Conservation (phyloP, 179 eudicot genomes). For the Spinacia oleracea region DNA sequence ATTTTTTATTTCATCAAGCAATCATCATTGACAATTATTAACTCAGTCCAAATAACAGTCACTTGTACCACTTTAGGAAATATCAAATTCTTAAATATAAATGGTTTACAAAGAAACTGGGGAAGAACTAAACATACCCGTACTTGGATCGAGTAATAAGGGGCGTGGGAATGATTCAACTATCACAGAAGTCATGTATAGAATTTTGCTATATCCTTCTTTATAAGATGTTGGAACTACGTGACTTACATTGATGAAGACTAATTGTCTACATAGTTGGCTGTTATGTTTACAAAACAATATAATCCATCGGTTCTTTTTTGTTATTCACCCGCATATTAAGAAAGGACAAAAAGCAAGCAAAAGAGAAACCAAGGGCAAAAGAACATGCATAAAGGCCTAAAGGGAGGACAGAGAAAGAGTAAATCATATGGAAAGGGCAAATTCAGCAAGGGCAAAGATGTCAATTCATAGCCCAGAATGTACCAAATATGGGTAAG, state of each 20-base stretch:
- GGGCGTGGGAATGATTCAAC: not conserved
- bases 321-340: too few species aligned
- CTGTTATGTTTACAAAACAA: not conserved
- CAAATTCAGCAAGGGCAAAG: too few species aligned
- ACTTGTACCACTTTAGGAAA: not conserved
- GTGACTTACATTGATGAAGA: not conserved
- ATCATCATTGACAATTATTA: not conserved
- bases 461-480: too few species aligned
- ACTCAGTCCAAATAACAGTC: not conserved
- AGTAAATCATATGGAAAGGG: too few species aligned
- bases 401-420: too few species aligned
- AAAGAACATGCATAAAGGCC: too few species aligned
- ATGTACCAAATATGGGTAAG: too few species aligned
- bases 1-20: not conserved
- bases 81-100: not conserved
- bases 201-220: not conserved
- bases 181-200: not conserved
- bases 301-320: too few species aligned
- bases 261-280: not conserved
- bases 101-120: not conserved
- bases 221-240: not conserved
- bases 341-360: too few species aligned
- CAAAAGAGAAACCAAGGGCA: too few species aligned
- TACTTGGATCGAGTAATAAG: not conserved
- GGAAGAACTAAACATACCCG: not conserved